Conservation (phyloP, 306 rosid genomes). For the Carpinus viminea region DNA sequence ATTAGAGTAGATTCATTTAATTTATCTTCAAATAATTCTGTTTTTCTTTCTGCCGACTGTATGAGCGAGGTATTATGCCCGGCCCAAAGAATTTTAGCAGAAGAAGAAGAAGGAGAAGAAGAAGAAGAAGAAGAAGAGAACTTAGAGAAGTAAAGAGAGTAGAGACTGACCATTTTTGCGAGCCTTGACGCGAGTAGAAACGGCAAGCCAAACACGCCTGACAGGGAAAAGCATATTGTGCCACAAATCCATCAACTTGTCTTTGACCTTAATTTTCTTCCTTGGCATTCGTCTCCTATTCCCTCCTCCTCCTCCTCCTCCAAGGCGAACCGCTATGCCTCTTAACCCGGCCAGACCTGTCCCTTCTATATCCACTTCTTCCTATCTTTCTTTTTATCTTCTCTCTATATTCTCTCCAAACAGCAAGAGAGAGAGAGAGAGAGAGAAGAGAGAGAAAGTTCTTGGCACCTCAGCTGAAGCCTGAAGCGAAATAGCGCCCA, state of each 20-base stretch:
- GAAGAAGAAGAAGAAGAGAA: neutral
- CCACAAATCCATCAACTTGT: constrained; percentile 58
- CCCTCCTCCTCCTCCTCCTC: constrained; percentile 20
- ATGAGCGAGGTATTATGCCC: neutral
- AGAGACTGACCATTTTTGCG: constrained; percentile 49
- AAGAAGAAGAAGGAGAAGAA: neutral
- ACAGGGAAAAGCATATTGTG: constrained; percentile 70
- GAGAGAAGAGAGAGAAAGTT: neutral
- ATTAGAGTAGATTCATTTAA: too few relatives aligned
- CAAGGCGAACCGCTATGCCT: constrained; percentile 34
- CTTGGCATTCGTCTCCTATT: constrained; percentile 29
- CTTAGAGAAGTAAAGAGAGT: neutral
- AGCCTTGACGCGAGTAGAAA: constrained; percentile 63
- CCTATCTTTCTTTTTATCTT: neutral
- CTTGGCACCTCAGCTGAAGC: neutral
- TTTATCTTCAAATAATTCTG: too few relatives aligned
- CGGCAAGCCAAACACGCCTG: constrained; percentile 66
- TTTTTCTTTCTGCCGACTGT: too few relatives aligned
- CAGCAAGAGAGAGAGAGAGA: neutral
- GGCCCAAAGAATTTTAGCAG: neutral
- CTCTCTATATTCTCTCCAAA: neutral
- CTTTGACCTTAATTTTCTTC: constrained; percentile 35
- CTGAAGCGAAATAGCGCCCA: neutral
- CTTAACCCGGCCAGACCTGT: constrained; percentile 64
- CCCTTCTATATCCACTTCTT: neutral